Conservation (phyloP, 2,329 filamentous ascomycete genomes). For the Lasiodiplodia hormozganensis region DNA sequence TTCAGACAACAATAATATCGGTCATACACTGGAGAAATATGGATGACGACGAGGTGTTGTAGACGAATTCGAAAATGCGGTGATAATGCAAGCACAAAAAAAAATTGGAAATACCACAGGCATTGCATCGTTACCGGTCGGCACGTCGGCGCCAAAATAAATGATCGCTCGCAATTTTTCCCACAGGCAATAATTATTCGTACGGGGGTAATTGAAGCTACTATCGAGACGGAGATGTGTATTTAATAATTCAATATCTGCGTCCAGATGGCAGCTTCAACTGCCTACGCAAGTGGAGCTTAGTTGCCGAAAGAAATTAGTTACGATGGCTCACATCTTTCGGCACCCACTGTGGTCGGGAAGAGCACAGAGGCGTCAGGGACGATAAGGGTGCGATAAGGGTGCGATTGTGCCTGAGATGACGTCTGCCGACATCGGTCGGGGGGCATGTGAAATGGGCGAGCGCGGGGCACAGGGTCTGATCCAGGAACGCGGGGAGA, state of each 20-base stretch:
- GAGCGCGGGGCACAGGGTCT: conserved; percentile 1
- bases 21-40: not conserved
- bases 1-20: not conserved
- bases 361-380: not conserved
- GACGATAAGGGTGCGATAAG: not conserved
- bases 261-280: too few relatives aligned
- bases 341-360: not conserved
- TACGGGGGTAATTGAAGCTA: too few relatives aligned
- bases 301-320: too few relatives aligned
- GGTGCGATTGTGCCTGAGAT: not conserved
- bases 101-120: not conserved
- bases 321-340: too few relatives aligned
- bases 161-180: too few relatives aligned
- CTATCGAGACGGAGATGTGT: too few relatives aligned
- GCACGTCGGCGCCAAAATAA: too few relatives aligned
- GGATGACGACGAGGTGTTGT: not conserved
- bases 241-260: too few relatives aligned
- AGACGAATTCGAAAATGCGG: not conserved
- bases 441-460: not conserved
- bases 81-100: not conserved
- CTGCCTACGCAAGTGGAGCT: too few relatives aligned
- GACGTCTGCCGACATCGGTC: conserved; percentile 10
- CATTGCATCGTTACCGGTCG: not conserved
- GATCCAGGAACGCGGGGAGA: conserved; percentile 16
- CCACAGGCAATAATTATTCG: too few relatives aligned